Conservation (phyloP, 345 rosid species). For the Xanthoceras sorbifolium region DNA sequence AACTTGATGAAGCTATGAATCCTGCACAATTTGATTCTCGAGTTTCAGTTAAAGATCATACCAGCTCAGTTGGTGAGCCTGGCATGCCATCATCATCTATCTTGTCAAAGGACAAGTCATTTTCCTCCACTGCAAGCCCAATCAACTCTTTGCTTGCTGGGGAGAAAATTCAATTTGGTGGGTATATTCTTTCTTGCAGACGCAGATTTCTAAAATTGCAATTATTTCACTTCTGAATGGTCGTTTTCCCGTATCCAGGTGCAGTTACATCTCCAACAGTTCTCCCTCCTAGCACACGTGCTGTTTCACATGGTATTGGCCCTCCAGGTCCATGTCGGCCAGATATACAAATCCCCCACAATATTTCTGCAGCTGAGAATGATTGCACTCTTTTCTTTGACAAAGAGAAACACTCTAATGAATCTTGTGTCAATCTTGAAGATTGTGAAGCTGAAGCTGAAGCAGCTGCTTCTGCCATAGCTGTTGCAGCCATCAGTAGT, state of each 20-base stretch:
- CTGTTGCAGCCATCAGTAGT: conserved; percentile 89
- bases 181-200: conserved; percentile 28
- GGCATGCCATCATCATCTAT: conserved; percentile 53
- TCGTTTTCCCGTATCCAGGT: conserved; percentile 46
- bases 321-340: conserved; percentile 54
- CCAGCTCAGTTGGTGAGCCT: conserved; percentile 50
- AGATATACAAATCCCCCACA: conserved; percentile 50
- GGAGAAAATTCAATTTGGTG: conserved; percentile 97
- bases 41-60: conserved; percentile 67
- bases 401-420: conserved; percentile 56
- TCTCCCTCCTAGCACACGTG: conserved; percentile 50
- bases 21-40: conserved; percentile 65
- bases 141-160: conserved; percentile 87
- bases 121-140: conserved; percentile 67
- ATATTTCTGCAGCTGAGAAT: conserved; percentile 45
- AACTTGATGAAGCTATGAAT: conserved; percentile 91
- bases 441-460: conserved; percentile 74
- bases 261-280: conserved; percentile 90
- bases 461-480: conserved; percentile 93
- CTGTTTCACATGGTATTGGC: conserved; percentile 58
- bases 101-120: conserved; percentile 60
- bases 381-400: conserved; percentile 66
- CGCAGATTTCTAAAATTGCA: conserved; percentile 1
- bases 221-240: conserved; percentile 9
- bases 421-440: conserved; percentile 58